Evolutionary conservation across 176 grass and related monocot species (phyloP).

Genomic region (Poa annua): DNA sequence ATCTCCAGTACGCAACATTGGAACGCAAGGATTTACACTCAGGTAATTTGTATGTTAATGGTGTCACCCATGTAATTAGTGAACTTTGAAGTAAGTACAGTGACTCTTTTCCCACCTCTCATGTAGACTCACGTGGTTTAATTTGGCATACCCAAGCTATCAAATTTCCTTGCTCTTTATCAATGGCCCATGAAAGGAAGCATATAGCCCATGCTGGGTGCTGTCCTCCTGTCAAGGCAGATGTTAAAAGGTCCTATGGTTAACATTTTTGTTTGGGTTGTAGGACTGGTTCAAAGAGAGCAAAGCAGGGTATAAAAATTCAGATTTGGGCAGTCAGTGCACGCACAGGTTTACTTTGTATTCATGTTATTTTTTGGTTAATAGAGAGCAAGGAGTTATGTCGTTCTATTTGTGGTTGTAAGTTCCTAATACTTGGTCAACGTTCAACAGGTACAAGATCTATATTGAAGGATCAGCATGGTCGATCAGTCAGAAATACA

Average conservation of each 20-base stretch:
- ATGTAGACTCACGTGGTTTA: background rate
- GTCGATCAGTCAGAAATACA: conserved; percentile 96
- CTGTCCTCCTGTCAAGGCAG: background rate
- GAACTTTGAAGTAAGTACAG: conserved; percentile 24
- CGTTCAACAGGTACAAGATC: conserved; percentile 71
- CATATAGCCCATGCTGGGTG: background rate
- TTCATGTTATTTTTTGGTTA: background rate
- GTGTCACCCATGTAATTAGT: conserved; percentile 1
- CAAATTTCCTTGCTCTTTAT: background rate
- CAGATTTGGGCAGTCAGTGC: conserved; percentile 81
- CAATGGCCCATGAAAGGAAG: background rate
- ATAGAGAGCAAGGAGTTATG: background rate
- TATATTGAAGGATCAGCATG: conserved; percentile 92
- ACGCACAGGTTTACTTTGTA: conserved; percentile 54
- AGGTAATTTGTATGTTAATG: conserved; percentile 48
- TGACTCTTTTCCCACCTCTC: background rate
- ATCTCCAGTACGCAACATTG: conserved; percentile 64
- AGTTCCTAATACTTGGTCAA: conserved; percentile 30
- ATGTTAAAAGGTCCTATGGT: background rate
- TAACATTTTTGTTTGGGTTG: conserved; percentile 7
- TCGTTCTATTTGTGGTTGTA: conserved; percentile 1
- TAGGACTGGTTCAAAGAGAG: conserved; percentile 88
- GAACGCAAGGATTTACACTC: conserved; percentile 78
- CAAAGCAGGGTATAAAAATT: conserved; percentile 63
- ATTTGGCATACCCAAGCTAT: background rate